Evolutionary conservation across 2,329 filamentous ascomycete genomes (phyloP).

Genomic region (Scedosporium boydii): DNA sequence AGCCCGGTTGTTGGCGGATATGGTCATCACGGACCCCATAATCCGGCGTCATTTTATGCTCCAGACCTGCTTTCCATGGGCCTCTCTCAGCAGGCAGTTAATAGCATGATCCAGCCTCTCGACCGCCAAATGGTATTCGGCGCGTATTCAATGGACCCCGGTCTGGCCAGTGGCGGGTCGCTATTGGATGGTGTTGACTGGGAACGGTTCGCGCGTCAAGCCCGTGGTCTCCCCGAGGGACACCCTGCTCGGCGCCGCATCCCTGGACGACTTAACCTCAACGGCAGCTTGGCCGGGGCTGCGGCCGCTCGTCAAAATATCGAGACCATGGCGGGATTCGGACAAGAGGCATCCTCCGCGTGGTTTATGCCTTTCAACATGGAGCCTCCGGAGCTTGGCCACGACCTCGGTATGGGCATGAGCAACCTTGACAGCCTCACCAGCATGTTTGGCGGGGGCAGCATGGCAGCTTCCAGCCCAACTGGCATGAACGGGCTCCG

Average conservation of each 20-base stretch:
- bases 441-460: slow-evolving; percentile 34
- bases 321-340: slow-evolving; percentile 9
- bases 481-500: slow-evolving; percentile 19
- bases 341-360: slow-evolving; percentile 49
- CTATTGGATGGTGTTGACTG: slow-evolving; percentile 34
- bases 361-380: slow-evolving; percentile 95
- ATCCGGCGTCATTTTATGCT: slow-evolving; percentile 33
- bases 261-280: slow-evolving; percentile 9
- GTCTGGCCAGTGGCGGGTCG: slow-evolving; percentile 23
- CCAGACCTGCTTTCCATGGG: slow-evolving; percentile 44
- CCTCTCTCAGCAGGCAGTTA: slow-evolving; percentile 34
- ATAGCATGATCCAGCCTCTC: slow-evolving; percentile 54
- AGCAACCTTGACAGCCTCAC: slow-evolving; percentile 38
- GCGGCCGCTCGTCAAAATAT: not conserved
- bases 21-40: slow-evolving; percentile 25
- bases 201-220: slow-evolving; percentile 23
- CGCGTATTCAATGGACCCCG: slow-evolving; percentile 51
- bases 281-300: slow-evolving; percentile 10
- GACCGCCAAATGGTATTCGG: slow-evolving; percentile 70
- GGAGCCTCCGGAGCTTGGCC: slow-evolving; percentile 58
- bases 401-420: slow-evolving; percentile 33
- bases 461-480: slow-evolving; percentile 26
- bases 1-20: slow-evolving; percentile 35
- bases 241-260: slow-evolving; percentile 15
- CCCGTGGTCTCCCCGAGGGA: not conserved